Evolutionary conservation across 257 asterid genomes (phyloP).

Genomic region (Penstemon eatonii): DNA sequence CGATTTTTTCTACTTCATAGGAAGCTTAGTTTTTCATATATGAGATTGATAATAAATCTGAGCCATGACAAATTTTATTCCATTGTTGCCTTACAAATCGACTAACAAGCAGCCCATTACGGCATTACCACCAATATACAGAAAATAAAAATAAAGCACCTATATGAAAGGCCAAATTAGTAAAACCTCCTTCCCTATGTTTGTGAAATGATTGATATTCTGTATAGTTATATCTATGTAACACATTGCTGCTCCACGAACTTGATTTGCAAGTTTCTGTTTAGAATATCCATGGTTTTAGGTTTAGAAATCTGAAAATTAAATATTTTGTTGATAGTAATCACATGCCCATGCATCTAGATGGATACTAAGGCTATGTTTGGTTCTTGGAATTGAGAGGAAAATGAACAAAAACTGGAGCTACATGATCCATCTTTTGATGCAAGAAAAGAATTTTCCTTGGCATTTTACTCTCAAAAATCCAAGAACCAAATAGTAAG

Average conservation of each 20-base stretch:
- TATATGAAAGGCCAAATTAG: not conserved
- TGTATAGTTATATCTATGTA: not conserved
- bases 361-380: not conserved
- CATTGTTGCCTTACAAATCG: not conserved
- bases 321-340: not conserved
- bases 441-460: no score
- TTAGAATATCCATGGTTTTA: not conserved
- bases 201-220: not conserved
- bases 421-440: no score
- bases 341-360: not conserved
- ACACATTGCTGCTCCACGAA: not conserved
- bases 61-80: not conserved
- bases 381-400: no score
- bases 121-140: not conserved
- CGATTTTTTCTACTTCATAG: constrained; percentile 9
- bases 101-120: not conserved
- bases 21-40: not conserved
- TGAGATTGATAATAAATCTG: constrained; percentile 7
- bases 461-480: no score
- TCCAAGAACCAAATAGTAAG: no score
- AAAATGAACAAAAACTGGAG: no score
- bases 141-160: not conserved
- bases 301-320: not conserved
- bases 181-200: not conserved
- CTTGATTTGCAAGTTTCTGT: not conserved